These are phyloP conservation scores for Penicillium manginii DNA, from an alignment of 495 filamentous ascomycete species.

Conservation along the genomic window DNA sequence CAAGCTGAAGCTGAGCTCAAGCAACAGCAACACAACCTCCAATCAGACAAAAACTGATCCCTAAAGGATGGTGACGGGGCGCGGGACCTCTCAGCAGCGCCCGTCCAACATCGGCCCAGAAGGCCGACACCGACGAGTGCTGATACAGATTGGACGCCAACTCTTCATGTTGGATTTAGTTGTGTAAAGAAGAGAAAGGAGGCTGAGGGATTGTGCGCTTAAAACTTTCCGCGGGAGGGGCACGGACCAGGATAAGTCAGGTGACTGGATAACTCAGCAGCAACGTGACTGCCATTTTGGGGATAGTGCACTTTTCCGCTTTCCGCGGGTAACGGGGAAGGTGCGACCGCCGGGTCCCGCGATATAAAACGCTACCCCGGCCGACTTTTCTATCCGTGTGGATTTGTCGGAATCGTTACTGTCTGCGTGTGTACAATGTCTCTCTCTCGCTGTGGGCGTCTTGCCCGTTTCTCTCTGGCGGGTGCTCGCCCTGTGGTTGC, in stretches of 20 bases:
- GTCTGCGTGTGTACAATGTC: constrained; percentile 34
- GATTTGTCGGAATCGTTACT: constrained; percentile 14
- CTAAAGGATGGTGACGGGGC: constrained; percentile 51
- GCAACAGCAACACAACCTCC: constrained; percentile 42
- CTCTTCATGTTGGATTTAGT: constrained; percentile 62
- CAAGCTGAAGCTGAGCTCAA: neutral
- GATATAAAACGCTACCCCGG: constrained; percentile 23
- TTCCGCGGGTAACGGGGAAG: constrained; percentile 50
- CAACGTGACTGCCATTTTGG: constrained; percentile 18
- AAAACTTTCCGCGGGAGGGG: constrained; percentile 19
- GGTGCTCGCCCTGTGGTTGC: constrained; percentile 30
- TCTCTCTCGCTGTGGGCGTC: constrained; percentile 47
- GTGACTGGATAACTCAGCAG: too few relatives aligned
- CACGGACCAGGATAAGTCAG: constrained; percentile 25
- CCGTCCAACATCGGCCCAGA: constrained; percentile 42
- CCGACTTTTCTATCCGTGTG: constrained; percentile 29
- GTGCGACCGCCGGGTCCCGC: constrained; percentile 26
- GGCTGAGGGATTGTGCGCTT: constrained; percentile 24
- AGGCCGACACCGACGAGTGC: constrained; percentile 45
- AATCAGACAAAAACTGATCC: constrained; percentile 53
- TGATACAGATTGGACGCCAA: constrained; percentile 47
- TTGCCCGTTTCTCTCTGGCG: constrained; percentile 44
- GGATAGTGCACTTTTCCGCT: constrained; percentile 37
- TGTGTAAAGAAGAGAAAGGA: constrained; percentile 50
- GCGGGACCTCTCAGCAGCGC: constrained; percentile 57